Evolutionary conservation across 805 yeast genomes (phyloP).

Genomic region (Tetrapisispora arboricola): DNA sequence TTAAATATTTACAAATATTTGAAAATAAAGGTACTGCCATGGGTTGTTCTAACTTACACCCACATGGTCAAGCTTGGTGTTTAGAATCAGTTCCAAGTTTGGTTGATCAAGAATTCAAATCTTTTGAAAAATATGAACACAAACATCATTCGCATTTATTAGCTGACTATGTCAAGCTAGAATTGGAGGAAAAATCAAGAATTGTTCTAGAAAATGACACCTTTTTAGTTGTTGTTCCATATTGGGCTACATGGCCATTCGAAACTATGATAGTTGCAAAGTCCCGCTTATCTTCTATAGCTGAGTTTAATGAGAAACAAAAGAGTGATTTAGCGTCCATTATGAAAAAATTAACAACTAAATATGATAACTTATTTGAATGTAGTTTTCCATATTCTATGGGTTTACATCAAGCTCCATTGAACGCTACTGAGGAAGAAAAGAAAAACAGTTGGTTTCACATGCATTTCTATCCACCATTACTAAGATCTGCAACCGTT

Average conservation of each 20-base stretch:
- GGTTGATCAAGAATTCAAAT: conserved; percentile 45
- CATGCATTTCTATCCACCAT: conserved; percentile 72
- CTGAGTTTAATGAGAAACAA: conserved; percentile 38
- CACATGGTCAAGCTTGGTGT: conserved; percentile 80
- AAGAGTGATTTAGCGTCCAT: conserved; percentile 46
- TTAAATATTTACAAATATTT: conserved; percentile 56
- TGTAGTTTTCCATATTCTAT: conserved; percentile 70
- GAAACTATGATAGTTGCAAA: conserved; percentile 58
- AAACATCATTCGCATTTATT: conserved; percentile 40
- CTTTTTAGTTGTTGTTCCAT: conserved; percentile 62
- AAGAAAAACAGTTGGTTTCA: conserved; percentile 47
- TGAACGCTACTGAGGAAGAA: conserved; percentile 36
- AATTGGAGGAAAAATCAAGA: conserved; percentile 41
- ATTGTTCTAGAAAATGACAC: conserved; percentile 50
- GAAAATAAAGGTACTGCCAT: conserved; percentile 71
- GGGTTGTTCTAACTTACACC: conserved; percentile 80
- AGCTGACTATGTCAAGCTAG: conserved; percentile 52
- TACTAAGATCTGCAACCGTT: conserved; percentile 63
- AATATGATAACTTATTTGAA: conserved; percentile 61
- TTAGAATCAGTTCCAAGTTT: conserved; percentile 55
- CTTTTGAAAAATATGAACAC: conserved; percentile 39
- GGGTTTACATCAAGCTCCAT: conserved; percentile 74
- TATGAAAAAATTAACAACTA: conserved; percentile 43
- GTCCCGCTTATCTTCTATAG: conserved; percentile 40
- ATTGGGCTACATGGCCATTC: conserved; percentile 80